phyloP scores from a whole-genome alignment of 2,329 filamentous ascomycete species.

The Thelonectria discophora region DNA sequence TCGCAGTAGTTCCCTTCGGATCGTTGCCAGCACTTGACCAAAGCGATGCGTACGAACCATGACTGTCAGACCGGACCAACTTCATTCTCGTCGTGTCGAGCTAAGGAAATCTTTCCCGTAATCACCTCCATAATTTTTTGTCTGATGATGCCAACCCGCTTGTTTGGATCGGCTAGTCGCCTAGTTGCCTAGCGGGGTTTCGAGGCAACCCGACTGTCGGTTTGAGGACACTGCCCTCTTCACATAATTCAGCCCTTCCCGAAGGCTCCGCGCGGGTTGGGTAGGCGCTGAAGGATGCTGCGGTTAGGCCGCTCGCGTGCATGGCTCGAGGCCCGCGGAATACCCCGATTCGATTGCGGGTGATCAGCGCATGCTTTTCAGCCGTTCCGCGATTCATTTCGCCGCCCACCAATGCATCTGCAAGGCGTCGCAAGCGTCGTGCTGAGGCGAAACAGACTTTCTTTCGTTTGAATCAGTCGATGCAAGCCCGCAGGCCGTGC shows the following conservation, averaged over 20 bases:
- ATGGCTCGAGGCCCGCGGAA: slow-evolving; percentile 26
- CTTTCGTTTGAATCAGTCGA: slow-evolving; percentile 30
- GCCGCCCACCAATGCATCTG: slow-evolving; percentile 30
- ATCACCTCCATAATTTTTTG: background rate
- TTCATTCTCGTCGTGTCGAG: slow-evolving; percentile 8
- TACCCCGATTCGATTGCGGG: slow-evolving; percentile 36
- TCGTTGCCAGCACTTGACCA: slow-evolving; percentile 29
- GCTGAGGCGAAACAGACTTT: slow-evolving; percentile 30
- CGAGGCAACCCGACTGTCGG: background rate
- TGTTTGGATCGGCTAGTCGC: slow-evolving; percentile 10
- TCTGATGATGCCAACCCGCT: slow-evolving; percentile 10
- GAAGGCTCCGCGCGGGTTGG: slow-evolving; percentile 24
- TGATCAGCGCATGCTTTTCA: slow-evolving; percentile 35
- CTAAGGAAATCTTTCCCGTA: slow-evolving; percentile 3
- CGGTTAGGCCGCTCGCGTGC: slow-evolving; percentile 22
- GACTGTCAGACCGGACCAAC: slow-evolving; percentile 25
- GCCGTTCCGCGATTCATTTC: slow-evolving; percentile 35
- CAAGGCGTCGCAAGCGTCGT: slow-evolving; percentile 32
- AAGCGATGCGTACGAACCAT: slow-evolving; percentile 21
- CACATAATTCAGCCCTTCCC: slow-evolving; percentile 20
- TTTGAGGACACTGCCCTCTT: slow-evolving; percentile 1
- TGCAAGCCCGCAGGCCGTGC: slow-evolving; percentile 22
- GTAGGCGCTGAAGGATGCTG: slow-evolving; percentile 24
- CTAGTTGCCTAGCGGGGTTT: background rate
- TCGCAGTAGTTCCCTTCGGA: slow-evolving; percentile 25